Percentiles rank a stretch among this genome's conserved stretches.
Evolutionary conservation across 2,329 filamentous ascomycete genomes (phyloP).

Genomic region (Polytolypa hystricis): DNA sequence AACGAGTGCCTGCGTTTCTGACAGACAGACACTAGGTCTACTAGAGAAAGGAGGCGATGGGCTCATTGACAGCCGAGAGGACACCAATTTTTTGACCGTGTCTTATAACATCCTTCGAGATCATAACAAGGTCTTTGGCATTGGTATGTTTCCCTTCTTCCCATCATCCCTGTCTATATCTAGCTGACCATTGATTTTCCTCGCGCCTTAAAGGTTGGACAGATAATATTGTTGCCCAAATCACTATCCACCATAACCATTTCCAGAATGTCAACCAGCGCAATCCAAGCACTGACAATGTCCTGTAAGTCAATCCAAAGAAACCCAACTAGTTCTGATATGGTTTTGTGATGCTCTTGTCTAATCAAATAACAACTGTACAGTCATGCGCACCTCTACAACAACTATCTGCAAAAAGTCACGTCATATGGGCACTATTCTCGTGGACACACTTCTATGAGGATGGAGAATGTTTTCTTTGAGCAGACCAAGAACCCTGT

Average conservation of each 20-base stretch:
- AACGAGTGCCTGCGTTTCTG: not conserved
- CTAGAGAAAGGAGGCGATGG: constrained; percentile 1
- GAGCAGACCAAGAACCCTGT: not conserved
- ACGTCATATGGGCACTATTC: constrained; percentile 4
- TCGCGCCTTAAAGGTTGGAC: not conserved
- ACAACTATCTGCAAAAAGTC: constrained; percentile 2
- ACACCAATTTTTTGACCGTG: constrained; percentile 2
- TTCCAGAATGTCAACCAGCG: constrained; percentile 3
- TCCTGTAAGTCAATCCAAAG: constrained; percentile 1
- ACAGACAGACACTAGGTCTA: not conserved
- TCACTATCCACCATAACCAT: constrained; percentile 2
- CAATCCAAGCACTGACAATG: constrained; percentile 3
- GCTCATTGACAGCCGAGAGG: constrained; percentile 3
- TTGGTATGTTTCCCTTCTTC: not conserved
- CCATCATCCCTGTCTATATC: not conserved
- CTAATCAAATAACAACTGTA: not conserved
- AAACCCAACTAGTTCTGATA: too few relatives aligned
- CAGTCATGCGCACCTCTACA: constrained; percentile 3
- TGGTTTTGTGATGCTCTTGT: too few relatives aligned
- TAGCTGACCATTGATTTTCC: not conserved
- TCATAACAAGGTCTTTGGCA: constrained; percentile 3
- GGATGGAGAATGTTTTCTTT: constrained; percentile 4
- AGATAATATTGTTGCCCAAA: constrained; percentile 1
- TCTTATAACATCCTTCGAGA: constrained; percentile 1
- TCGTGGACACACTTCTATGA: not conserved